phyloP scores from a whole-genome alignment of 2,329 filamentous ascomycete genomes.

The Dactylellina drechsleri region DNA sequence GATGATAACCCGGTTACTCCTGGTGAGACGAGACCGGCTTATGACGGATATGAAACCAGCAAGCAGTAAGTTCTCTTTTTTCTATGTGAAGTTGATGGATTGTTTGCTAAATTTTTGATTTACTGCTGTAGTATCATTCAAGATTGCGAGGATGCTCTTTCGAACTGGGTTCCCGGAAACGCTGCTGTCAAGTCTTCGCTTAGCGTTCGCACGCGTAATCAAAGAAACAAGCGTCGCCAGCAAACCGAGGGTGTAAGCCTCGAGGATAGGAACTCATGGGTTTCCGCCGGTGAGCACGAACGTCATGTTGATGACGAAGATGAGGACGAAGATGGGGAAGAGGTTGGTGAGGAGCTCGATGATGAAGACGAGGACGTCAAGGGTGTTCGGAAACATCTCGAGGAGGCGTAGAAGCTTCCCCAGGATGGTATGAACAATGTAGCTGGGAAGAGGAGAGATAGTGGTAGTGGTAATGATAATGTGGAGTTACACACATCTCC shows the following conservation, averaged over 20 bases:
- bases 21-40: constrained; percentile 92
- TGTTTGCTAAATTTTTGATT: constrained; percentile 52
- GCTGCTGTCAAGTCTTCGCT: constrained; percentile 88
- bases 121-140: constrained; percentile 79
- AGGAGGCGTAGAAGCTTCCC: constrained; percentile 34
- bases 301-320: constrained; percentile 35
- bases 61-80: constrained; percentile 71
- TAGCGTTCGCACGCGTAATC: constrained; percentile 83
- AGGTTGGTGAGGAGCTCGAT: constrained; percentile 33
- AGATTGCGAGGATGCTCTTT: constrained; percentile 96
- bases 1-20: constrained; percentile 97
- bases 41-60: constrained; percentile 97
- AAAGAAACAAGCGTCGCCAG: constrained; percentile 57
- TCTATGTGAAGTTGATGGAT: constrained; percentile 14
- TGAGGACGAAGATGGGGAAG: constrained; percentile 40
- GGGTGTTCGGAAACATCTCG: constrained; percentile 38
- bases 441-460: not conserved
- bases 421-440: not conserved
- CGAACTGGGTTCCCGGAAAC: constrained; percentile 94
- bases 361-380: constrained; percentile 50
- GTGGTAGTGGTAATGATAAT: constrained; percentile 30
- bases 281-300: constrained; percentile 52
- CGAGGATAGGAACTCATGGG: constrained; percentile 47
- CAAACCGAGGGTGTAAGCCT: constrained; percentile 47
- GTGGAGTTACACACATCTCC: not conserved